Base-by-base conservation (phyloP, 768 basidiomycete species). In the Gautieria morchelliformis region DNA sequence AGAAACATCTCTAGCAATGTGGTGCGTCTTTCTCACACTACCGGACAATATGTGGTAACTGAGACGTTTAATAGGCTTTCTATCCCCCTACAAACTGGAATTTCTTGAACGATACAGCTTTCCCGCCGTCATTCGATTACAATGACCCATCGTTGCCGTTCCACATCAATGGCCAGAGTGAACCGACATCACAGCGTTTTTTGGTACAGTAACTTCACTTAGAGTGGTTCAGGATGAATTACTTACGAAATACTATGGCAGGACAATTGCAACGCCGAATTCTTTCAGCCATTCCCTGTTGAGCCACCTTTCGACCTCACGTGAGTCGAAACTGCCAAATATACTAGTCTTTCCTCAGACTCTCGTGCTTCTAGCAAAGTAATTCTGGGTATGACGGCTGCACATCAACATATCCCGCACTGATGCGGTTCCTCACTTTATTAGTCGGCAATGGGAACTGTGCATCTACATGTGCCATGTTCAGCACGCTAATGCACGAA, bases 401-500 rank as follows among this genome's bases (percentile, higher is more conserved):
- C 3, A 27, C 27, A 27, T 27, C 3, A 27, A 27, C 27, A 27
- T 27, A 27, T 27, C 3, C 27, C 27, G 27, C 27, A 5, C 27
- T 27, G 27, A 27, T 41, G 7, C 40, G 3, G 14, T 41, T 41
- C 9, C n/a, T 41, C 4, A 8, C n/a, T 4, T 41, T 41, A 71
- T 2, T 70, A 76, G 56, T 71, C 53, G 61, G 65, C 9, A 66
- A 65, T 39, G 64, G 61, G 17, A 57, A 61, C 47, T 84, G 82
- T 59, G 81, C 81, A 7, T 82, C 80, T 5, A 83, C 83, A 1
- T 83, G 83, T 59, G 79, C 82, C 0, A 76, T 82, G 75, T 83
- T 83, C 64, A 78, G 74, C 56, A 82, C 81, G 2, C 64, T 82
- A 53, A 82, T 84, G 81, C 71, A 74, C 52, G 83, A 84, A 64